Evolutionary conservation across 2,329 filamentous ascomycete species (phyloP), one percentile per base, ranked within the genome.

Genomic region (Xylariaceae sp.): DNA sequence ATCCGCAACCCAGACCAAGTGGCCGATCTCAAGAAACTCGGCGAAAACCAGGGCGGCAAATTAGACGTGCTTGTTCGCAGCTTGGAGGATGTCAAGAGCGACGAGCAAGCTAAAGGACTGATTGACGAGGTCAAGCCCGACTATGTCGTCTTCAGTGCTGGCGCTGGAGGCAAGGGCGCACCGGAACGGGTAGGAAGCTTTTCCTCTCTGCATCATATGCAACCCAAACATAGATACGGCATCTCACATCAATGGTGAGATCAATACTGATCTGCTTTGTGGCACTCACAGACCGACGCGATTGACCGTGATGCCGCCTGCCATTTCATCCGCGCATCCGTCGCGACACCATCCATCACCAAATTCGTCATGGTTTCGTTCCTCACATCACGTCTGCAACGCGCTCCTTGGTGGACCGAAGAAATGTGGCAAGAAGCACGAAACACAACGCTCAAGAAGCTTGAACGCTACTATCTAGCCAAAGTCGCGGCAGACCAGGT

Each of bases 1-100:
- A 85, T 95, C 66, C 86, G 89, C 61, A 80, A 83, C 55, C 72
- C 81, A n/a, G 81, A 83, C 0, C 89, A 94, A 58, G 76, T 79
- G 39, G 64, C 73, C 3, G 72, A 82, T 46, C 83, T 95, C 49
- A 71, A 85, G 59, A 76, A 77, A 49, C 76, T 88, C 3, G 81
- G 76, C 51, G 66, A 75, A 15, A 78, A 75, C 15, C 74, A 80
- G 47, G 76, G 76, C 2, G 85, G 85, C 22, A 85, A 80, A 54
- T 70, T 94, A 35, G 77, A 81, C 47, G 84, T 91, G 3, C 72
- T 91, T 1, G 75, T 92, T 14, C 78, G 78, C 62, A 89, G 82
- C 62, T 70, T 92, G 17, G 86, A 89, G 47, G 86, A 89, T 15
- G 76, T 91, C 38, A 83, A 81, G 65, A 81, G 72, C 46, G 76